These are phyloP conservation scores for Lycium ferocissimum DNA, from an alignment of 257 asterid genomes.

Conservation along the genomic window DNA sequence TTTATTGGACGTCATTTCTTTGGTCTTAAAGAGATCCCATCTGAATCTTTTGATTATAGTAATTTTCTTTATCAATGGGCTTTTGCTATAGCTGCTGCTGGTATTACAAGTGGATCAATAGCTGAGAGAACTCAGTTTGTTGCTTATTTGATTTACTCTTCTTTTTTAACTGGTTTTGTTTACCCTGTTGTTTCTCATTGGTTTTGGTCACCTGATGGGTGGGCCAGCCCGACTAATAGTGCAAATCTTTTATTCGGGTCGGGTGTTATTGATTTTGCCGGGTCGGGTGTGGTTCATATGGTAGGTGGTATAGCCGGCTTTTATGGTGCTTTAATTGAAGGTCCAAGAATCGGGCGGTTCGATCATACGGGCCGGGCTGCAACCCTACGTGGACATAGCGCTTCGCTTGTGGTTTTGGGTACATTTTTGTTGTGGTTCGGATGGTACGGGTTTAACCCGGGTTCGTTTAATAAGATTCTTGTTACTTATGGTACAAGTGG, in stretches of 20 bases:
- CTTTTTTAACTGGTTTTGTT: conserved; percentile 83
- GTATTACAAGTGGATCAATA: conserved; percentile 89
- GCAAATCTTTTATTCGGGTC: conserved; percentile 59
- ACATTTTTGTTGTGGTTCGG: conserved; percentile 88
- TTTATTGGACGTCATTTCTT: conserved; percentile 83
- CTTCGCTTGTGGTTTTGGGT: conserved; percentile 73
- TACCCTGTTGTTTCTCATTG: conserved; percentile 92
- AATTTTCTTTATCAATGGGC: conserved; percentile 88
- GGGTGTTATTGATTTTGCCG: conserved; percentile 92
- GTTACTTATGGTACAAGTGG: conserved; percentile 50
- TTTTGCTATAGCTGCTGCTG: conserved; percentile 96
- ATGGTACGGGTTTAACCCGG: conserved; percentile 96
- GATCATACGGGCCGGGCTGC: conserved; percentile 77
- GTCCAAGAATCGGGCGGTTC: conserved; percentile 87
- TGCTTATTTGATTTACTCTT: conserved; percentile 73
- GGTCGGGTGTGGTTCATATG: conserved; percentile 95
- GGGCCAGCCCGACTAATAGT: conserved; percentile 74
- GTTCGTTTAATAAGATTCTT: conserved; percentile 68
- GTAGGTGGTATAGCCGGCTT: conserved; percentile 91
- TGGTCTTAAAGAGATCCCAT: conserved; percentile 64
- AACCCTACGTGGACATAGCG: conserved; percentile 75
- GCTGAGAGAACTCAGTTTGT: conserved; percentile 92
- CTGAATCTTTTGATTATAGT: conserved; percentile 55
- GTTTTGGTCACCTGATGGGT: conserved; percentile 89
- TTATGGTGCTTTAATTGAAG: conserved; percentile 80